Evolutionary conservation across 2,329 filamentous ascomycete species (phyloP).

Genomic region (Ramularia collo-cygni): DNA sequence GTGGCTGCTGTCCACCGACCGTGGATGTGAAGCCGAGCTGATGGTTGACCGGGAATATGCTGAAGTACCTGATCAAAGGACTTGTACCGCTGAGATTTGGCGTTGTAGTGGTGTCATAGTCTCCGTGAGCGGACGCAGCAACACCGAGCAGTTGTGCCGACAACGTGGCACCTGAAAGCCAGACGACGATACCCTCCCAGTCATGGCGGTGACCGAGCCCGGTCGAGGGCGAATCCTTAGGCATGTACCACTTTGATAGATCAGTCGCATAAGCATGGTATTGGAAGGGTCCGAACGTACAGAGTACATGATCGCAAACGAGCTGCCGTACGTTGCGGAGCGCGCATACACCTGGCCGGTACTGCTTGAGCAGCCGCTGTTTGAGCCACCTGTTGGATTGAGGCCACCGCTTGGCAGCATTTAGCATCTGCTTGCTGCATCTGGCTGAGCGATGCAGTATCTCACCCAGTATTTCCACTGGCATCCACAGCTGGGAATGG

Average conservation of each 20-base stretch:
- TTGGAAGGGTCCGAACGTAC: too few species aligned
- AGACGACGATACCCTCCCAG: slow-evolving; percentile 51
- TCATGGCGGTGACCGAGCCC: slow-evolving; percentile 49
- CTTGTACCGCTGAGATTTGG: slow-evolving; percentile 38
- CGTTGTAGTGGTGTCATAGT: slow-evolving; percentile 39
- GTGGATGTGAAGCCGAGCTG: slow-evolving; percentile 37
- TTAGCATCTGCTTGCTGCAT: background rate
- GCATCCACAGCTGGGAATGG: slow-evolving; percentile 57
- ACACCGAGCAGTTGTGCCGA: slow-evolving; percentile 42
- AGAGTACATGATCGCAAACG: slow-evolving; percentile 47
- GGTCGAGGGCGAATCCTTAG: slow-evolving; percentile 41
- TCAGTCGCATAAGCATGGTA: too few species aligned
- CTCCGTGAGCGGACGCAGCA: slow-evolving; percentile 47
- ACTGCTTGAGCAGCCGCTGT: slow-evolving; percentile 37
- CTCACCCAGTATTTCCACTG: slow-evolving; percentile 50
- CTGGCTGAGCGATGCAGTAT: too few species aligned
- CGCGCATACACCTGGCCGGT: slow-evolving; percentile 49
- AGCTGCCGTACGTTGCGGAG: slow-evolving; percentile 33
- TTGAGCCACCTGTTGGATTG: slow-evolving; percentile 33
- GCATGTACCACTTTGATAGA: slow-evolving; percentile 39
- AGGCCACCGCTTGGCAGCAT: slow-evolving; percentile 38
- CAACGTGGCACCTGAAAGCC: slow-evolving; percentile 38
- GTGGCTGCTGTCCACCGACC: slow-evolving; percentile 30
- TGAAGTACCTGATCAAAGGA: slow-evolving; percentile 45
- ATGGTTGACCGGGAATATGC: slow-evolving; percentile 41